Conservation (phyloP, 192 early-diverging fungal species). For the Gamsiella multidivaricata region DNA sequence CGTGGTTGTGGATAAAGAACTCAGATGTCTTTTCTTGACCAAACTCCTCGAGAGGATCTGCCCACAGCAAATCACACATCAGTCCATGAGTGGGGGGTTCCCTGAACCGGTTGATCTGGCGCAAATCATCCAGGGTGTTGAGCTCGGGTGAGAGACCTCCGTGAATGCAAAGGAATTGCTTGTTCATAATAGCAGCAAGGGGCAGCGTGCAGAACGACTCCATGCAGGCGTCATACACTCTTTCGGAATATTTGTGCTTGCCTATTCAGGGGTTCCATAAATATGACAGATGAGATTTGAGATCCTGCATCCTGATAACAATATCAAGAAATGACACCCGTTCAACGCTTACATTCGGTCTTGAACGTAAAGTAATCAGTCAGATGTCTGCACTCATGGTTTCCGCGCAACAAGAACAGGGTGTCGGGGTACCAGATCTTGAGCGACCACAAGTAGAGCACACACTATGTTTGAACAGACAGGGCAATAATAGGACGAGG, state of each 20-base stretch:
- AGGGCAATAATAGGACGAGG: too few species aligned
- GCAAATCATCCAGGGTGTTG: conserved; percentile 90
- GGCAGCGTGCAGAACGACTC: conserved; percentile 93
- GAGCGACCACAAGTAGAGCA: conserved; percentile 89
- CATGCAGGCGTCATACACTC: conserved; percentile 91
- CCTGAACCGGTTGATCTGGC: conserved; percentile 90
- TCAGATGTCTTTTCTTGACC: conserved; percentile 93
- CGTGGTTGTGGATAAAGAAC: conserved; percentile 92
- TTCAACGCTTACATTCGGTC: conserved; percentile 86
- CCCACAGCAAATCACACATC: conserved; percentile 96
- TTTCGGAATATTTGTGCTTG: conserved; percentile 93
- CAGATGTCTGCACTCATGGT: conserved; percentile 97
- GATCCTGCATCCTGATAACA: too few species aligned
- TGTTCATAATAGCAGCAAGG: conserved; percentile 94
- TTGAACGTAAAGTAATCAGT: conserved; percentile 99
- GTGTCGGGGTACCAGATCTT: conserved; percentile 93
- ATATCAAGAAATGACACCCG: too few species aligned
- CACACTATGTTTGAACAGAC: conserved; percentile 77
- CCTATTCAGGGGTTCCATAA: too few species aligned
- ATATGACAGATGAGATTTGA: neutral
- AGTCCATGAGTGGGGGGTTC: conserved; percentile 94
- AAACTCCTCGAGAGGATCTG: conserved; percentile 96
- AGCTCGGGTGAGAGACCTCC: conserved; percentile 95
- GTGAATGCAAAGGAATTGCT: conserved; percentile 96
- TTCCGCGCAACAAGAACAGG: conserved; percentile 91